These are phyloP conservation scores for Penicillium sp. DNA, from an alignment of 2,329 filamentous ascomycete genomes.

Conservation along the genomic window DNA sequence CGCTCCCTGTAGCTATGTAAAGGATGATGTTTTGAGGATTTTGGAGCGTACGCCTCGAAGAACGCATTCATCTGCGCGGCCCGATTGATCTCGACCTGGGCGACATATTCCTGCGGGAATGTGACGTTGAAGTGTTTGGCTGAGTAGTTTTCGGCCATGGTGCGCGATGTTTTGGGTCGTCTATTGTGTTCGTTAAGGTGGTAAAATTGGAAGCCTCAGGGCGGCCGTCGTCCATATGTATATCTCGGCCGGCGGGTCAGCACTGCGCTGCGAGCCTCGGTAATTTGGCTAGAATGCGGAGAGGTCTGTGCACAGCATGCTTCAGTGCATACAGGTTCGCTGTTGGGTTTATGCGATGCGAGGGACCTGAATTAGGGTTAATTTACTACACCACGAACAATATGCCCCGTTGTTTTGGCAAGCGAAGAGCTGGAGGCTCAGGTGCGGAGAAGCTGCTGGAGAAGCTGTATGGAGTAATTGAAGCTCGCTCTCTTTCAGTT, in stretches of 20 bases:
- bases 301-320: not conserved
- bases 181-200: not conserved
- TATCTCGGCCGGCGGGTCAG: not conserved
- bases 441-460: not conserved
- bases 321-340: too few species aligned
- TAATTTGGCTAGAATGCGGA: not conserved
- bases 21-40: not conserved
- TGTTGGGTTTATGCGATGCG: not conserved
- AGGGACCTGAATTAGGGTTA: not conserved
- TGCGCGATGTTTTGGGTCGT: not conserved
- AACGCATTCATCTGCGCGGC: constrained; percentile 75
- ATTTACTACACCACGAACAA: not conserved
- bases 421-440: not conserved
- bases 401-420: not conserved
- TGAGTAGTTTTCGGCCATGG: constrained; percentile 31
- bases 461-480: not conserved
- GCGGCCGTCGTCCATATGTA: not conserved
- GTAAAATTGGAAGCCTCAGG: not conserved
- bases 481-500: not conserved
- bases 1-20: not conserved
- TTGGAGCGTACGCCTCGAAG: constrained; percentile 60
- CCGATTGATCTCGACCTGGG: constrained; percentile 88
- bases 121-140: constrained; percentile 71
- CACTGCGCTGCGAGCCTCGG: not conserved
- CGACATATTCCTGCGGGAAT: constrained; percentile 70